These are phyloP conservation scores for Phytophthora vignae DNA, from an alignment of 352 stramenopile genomes.

Conservation along the genomic window DNA sequence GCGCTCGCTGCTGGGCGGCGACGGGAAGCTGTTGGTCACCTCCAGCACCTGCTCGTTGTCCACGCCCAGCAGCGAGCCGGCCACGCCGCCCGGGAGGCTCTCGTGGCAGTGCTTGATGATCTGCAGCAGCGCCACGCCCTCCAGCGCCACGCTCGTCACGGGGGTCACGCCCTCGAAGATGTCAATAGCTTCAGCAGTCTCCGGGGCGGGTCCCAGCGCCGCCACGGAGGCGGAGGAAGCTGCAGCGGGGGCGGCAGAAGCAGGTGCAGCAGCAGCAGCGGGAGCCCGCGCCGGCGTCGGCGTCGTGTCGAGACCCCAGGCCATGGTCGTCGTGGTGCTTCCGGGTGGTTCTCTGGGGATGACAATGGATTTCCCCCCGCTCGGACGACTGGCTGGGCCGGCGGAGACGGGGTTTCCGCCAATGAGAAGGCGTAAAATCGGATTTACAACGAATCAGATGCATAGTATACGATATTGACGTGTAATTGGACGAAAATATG, in stretches of 20 bases:
- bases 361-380: slow-evolving; percentile 33
- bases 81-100: slow-evolving; percentile 93
- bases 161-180: slow-evolving; percentile 77
- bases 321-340: slow-evolving; percentile 47
- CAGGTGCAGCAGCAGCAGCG: slow-evolving; percentile 15
- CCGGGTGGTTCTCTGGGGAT: slow-evolving; percentile 16
- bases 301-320: slow-evolving; percentile 67
- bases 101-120: slow-evolving; percentile 99
- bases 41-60: slow-evolving; percentile 93
- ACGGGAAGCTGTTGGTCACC: slow-evolving; percentile 98
- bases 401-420: slow-evolving; percentile 38
- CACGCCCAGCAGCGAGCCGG: slow-evolving; percentile 96
- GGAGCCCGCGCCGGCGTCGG: slow-evolving; percentile 35
- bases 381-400: slow-evolving; percentile 60
- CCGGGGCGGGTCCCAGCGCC: slow-evolving; percentile 33
- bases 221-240: slow-evolving; percentile 8
- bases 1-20: slow-evolving; percentile 84
- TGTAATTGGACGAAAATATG: slow-evolving; percentile 55
- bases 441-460: slow-evolving; percentile 13
- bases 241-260: neutral
- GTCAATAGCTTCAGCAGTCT: slow-evolving; percentile 60
- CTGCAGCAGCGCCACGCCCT: slow-evolving; percentile 91
- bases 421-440: slow-evolving; percentile 30
- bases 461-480: neutral
- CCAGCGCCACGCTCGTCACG: slow-evolving; percentile 75